Evolutionary conservation across 2,329 filamentous ascomycete species (phyloP), one percentile per base, ranked within the genome.

Genomic region (Tolypocladium tropicale): DNA sequence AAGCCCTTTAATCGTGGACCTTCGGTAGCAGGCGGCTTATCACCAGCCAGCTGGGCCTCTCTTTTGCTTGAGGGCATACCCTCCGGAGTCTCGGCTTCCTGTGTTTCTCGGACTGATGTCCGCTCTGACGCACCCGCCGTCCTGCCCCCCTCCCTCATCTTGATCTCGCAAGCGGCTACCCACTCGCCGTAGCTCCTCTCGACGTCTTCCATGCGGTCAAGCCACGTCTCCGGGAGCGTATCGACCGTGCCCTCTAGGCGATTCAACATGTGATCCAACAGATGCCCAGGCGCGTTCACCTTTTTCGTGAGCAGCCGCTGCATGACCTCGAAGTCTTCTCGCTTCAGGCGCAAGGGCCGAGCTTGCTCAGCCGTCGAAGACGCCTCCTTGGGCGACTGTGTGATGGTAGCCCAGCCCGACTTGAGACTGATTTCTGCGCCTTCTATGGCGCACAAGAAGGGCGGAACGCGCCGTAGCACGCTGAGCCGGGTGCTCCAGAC

Each of bases 251-350:
- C 92, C 70, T 97, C 94, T 2, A 97, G 77, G 34, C 83, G 80
- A 70, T 99, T 92, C 16, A 99, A 79, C 81, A 96, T 90, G 53
- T 79, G 82, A 68, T 99, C 94, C 59, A 97, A 77, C 41, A 84
- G 80, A 52, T 80, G 80, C 0, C 90, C 93, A 0, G 91, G 79
- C 37, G 78, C 78, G 16, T 81, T 76, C 36, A 96, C 83, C 61
- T 88, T 88, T 34, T 80, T 74, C 56, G 87, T 83, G 34, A 97
- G 74, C 10, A 84, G 77, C 2, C 70, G 67, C 59, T 82, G 84
- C 67, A 88, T 85, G n/a, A 81, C 70, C 3, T 78, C 72, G 56
- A 82, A 81, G 50, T 79, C 77, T 41, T 76, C 70, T 39, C 70
- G 70, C 4, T 75, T 72, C 32, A 78, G 63, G 6, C 62, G 61